Evolutionary conservation across 257 asterid genomes (phyloP), one percentile per base, ranked within the genome.

Genomic region (Buddleja alternifolia): DNA sequence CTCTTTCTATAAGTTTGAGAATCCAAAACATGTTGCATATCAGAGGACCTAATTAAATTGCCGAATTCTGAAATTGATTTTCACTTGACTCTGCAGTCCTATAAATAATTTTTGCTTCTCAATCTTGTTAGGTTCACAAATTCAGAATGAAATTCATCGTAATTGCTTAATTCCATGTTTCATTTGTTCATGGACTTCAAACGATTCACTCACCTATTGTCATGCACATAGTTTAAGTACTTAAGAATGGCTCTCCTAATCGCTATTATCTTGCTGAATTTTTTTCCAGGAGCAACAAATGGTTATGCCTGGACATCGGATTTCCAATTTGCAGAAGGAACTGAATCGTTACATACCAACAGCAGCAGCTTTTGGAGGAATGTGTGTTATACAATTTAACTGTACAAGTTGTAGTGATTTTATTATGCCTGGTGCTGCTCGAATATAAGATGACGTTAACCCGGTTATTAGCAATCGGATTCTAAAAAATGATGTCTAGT

Each of bases 281-380:
- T 37, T 46, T 62, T 60, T 76, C 52, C 86, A 88, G 95, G 95
- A 86, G 75, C 95, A 86, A 84, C 95, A 88, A 85, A 85, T 85
- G 95, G 95, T 88, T 67, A 88, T 85, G 88, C 95, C 92, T 4
- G 92, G 95, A 36, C 95, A 88, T 48, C 77, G 88, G 7, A 92
- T 85, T 17, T 83, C 90, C 21, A 88, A 88, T 72, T 34, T 88
- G 66, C 87, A 85, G 70, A 88, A 82, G 79, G 92, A 85, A 58
- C 80, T 88, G 65, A 88, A 84, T 42, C 88, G 92, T 4, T 85
- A 85, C 66, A 85, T 88, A 39, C 92, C 92, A 53, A 83, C 95
- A 7, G 90, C 93, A 16, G 95, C 93, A 4, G 95, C 93, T 17
- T 86, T 88, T 4, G 95, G 95, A 47, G 95, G 95, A 25, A 80